phyloP scores from a whole-genome alignment of 805 yeast genomes.

The Metschnikowia koreensis region DNA sequence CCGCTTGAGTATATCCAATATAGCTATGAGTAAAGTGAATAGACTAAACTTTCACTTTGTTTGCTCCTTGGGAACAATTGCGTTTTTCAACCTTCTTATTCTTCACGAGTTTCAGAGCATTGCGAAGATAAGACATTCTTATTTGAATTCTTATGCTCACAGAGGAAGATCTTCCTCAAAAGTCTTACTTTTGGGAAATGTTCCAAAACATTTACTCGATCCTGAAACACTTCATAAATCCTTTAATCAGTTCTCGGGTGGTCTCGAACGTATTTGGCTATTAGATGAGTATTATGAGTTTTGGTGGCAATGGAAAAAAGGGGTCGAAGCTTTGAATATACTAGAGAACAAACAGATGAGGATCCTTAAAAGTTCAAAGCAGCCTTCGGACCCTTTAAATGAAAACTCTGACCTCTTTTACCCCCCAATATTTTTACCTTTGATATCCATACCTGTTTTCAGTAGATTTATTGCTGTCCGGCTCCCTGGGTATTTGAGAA shows the following conservation, averaged over 20 bases:
- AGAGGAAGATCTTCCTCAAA: constrained; percentile 25
- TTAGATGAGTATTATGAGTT: constrained; percentile 34
- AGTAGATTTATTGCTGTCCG: constrained; percentile 21
- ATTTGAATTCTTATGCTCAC: constrained; percentile 31
- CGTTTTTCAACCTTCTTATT: constrained; percentile 56
- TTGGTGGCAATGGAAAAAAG: constrained; percentile 20
- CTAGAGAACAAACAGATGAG: constrained; percentile 24
- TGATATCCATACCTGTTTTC: constrained; percentile 21
- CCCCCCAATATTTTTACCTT: constrained; percentile 32
- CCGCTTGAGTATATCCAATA: constrained; percentile 65
- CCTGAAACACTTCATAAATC: constrained; percentile 24
- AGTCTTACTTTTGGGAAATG: constrained; percentile 44
- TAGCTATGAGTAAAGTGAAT: constrained; percentile 50
- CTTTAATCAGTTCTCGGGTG: constrained; percentile 49
- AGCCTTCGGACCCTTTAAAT: background rate
- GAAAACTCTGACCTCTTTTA: constrained; percentile 21
- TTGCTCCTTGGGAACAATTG: constrained; percentile 52
- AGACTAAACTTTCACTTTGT: constrained; percentile 62
- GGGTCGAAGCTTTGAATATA: constrained; percentile 25
- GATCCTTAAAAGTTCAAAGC: constrained; percentile 1
- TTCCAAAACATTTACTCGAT: constrained; percentile 38
- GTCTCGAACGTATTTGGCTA: constrained; percentile 59
- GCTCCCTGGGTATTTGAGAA: constrained; percentile 32
- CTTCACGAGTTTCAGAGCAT: constrained; percentile 54
- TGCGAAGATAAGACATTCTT: constrained; percentile 47